Percentiles rank a stretch among this genome's conserved stretches.
These are phyloP conservation scores for Nothophoma quercina DNA, from an alignment of 2,329 filamentous ascomycete species.

Conservation along the genomic window DNA sequence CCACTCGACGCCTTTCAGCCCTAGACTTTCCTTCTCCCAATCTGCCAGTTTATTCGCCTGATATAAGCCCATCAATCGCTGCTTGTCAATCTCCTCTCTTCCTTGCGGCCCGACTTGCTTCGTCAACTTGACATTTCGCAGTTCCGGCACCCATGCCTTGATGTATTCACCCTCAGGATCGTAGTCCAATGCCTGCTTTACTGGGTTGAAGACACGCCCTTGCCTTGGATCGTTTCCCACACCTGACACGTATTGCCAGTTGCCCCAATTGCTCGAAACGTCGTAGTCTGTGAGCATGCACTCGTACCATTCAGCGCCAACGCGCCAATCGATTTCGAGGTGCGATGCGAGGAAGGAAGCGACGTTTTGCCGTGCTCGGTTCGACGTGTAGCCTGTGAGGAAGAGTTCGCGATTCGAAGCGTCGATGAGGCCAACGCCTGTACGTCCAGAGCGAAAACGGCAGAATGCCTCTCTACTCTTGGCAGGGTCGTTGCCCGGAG, in stretches of 20 bases:
- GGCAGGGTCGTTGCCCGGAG: slow-evolving; percentile 54
- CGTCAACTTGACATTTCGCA: slow-evolving; percentile 59
- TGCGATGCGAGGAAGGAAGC: slow-evolving; percentile 78
- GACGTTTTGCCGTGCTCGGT: slow-evolving; percentile 78
- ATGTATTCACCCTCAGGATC: slow-evolving; percentile 75
- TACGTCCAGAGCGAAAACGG: slow-evolving; percentile 71
- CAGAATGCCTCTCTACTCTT: slow-evolving; percentile 55
- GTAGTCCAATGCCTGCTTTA: slow-evolving; percentile 82
- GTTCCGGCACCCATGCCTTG: slow-evolving; percentile 75
- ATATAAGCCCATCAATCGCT: slow-evolving; percentile 66
- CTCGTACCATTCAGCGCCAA: slow-evolving; percentile 86
- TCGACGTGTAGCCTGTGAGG: slow-evolving; percentile 79
- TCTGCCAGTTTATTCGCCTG: slow-evolving; percentile 72
- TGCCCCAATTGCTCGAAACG: slow-evolving; percentile 78
- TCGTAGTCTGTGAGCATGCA: slow-evolving; percentile 78
- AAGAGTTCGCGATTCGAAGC: slow-evolving; percentile 77
- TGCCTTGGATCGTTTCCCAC: slow-evolving; percentile 81
- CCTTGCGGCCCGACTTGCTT: slow-evolving; percentile 23
- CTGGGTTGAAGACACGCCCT: slow-evolving; percentile 78
- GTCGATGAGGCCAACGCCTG: slow-evolving; percentile 79
- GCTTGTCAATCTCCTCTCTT: slow-evolving; percentile 43
- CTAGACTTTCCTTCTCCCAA: slow-evolving; percentile 64
- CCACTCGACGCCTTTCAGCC: slow-evolving; percentile 67
- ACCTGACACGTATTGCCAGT: slow-evolving; percentile 83
- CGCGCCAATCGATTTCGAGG: slow-evolving; percentile 77